Conservation (phyloP, 2,329 filamentous ascomycete species). For the Xylariaceae sp. region DNA sequence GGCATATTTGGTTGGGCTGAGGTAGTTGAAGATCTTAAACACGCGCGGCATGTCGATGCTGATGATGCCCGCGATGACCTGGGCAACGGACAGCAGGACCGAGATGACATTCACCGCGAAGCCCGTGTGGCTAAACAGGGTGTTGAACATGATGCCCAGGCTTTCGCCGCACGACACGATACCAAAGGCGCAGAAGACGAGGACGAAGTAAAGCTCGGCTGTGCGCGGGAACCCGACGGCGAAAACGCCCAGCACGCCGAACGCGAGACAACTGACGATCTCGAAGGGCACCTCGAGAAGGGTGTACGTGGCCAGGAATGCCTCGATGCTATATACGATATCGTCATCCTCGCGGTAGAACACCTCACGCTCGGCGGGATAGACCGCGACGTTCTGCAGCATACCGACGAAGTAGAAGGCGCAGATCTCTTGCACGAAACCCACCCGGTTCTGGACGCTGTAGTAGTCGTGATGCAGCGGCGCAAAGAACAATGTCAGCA, state of each 20-base stretch:
- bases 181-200: slow-evolving; percentile 72
- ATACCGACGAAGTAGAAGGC: slow-evolving; percentile 78
- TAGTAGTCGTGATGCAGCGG: slow-evolving; percentile 72
- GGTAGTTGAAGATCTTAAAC: slow-evolving; percentile 72
- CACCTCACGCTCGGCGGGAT: slow-evolving; percentile 74
- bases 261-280: slow-evolving; percentile 67
- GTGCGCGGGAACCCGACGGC: slow-evolving; percentile 70
- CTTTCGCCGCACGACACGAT: slow-evolving; percentile 78
- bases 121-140: slow-evolving; percentile 73
- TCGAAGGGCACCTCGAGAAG: slow-evolving; percentile 76
- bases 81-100: slow-evolving; percentile 71
- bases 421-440: slow-evolving; percentile 74
- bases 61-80: slow-evolving; percentile 73
- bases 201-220: slow-evolving; percentile 68
- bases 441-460: slow-evolving; percentile 74
- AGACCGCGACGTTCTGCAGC: slow-evolving; percentile 79
- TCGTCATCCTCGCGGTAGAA: slow-evolving; percentile 81
- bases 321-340: slow-evolving; percentile 71
- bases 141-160: slow-evolving; percentile 81
- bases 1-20: slow-evolving; percentile 74
- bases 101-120: slow-evolving; percentile 78
- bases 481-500: slow-evolving; percentile 73
- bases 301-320: slow-evolving; percentile 74
- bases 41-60: slow-evolving; percentile 72
- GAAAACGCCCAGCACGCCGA: slow-evolving; percentile 67